Base-by-base conservation (phyloP, 208 protist species). In the Trypanosoma melophagium region DNA sequence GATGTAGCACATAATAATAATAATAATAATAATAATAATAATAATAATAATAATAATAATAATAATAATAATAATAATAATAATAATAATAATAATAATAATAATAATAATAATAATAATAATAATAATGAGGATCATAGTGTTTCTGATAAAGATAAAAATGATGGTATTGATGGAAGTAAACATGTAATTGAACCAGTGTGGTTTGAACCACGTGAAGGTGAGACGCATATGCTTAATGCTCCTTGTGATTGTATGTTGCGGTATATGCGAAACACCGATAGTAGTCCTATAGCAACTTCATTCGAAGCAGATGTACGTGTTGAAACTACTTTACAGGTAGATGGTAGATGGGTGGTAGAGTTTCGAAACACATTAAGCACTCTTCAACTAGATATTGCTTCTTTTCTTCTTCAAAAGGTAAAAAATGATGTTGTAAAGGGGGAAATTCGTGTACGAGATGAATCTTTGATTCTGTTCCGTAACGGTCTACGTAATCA, bases 221-320 rank as follows among this genome's bases (percentile, higher is more conserved):
- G 61, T 42, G 66, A 56, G 16, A 69, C 49, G 41, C 63, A 64
- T 53, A 57, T 70, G 45, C 14, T 71, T 28, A 38, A 35, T 51
- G 74, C 44, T n/a, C 56, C 60, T 42, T 71, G 66, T 25, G 51
- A 60, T 49, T 45, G 38, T 35, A 41, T 69, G 10, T 19, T 71
- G 53, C 69, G 49, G 52, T 70, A 67, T 47, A 41, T 16, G 9
- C 35, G 55, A 31, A 42, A 40, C 50, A 8, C 65, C 7, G 61
- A 71, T 13, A 60, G 58, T 13, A 60, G 58, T 49, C 38, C 65
- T 22, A 8, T 47, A 14, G 22, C 50, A 13, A 28, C 65, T 25
- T 44, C 60, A 16, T 63, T 86, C 16, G 42, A 71, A 17, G 80
- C 74, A 2, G 84, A 86, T 38, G 56, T 89, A 8, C 41, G 59